Conservation (phyloP, 2,329 filamentous ascomycete genomes). For the Xylariaceae sp. region DNA sequence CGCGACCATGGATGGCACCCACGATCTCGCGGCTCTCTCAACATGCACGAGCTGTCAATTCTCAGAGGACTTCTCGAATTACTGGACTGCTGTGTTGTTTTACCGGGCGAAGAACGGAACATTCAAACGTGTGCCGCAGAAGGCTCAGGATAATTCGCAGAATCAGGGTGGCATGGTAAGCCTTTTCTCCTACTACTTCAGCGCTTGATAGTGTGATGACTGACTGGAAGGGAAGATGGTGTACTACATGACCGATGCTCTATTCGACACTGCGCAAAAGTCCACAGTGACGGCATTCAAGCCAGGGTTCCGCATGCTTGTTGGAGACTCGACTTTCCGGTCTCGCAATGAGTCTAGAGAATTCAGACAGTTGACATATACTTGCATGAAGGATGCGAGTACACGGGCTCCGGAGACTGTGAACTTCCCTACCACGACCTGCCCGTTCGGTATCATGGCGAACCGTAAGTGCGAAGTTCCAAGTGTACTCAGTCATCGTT, state of each 20-base stretch:
- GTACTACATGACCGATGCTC: constrained; percentile 43
- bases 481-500: too few relatives aligned
- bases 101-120: constrained; percentile 39
- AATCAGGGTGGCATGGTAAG: constrained; percentile 40
- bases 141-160: constrained; percentile 37
- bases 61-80: constrained; percentile 26
- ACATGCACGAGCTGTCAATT: constrained; percentile 32
- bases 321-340: constrained; percentile 37
- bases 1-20: constrained; percentile 36
- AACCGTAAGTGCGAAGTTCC: constrained; percentile 24
- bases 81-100: constrained; percentile 32
- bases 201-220: not conserved
- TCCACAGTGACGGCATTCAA: constrained; percentile 42
- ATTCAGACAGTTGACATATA: constrained; percentile 39
- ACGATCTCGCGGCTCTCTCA: constrained; percentile 35
- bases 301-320: constrained; percentile 46
- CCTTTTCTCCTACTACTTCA: not conserved
- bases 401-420: constrained; percentile 37
- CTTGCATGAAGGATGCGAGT: constrained; percentile 35
- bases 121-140: constrained; percentile 38
- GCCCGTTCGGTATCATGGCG: constrained; percentile 40
- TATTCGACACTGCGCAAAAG: constrained; percentile 34
- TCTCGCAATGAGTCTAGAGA: constrained; percentile 32
- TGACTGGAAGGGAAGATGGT: constrained; percentile 30
- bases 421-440: constrained; percentile 36